phyloP scores from a whole-genome alignment of 116 monocot genomes.

The Papilionanthe hybrid region DNA sequence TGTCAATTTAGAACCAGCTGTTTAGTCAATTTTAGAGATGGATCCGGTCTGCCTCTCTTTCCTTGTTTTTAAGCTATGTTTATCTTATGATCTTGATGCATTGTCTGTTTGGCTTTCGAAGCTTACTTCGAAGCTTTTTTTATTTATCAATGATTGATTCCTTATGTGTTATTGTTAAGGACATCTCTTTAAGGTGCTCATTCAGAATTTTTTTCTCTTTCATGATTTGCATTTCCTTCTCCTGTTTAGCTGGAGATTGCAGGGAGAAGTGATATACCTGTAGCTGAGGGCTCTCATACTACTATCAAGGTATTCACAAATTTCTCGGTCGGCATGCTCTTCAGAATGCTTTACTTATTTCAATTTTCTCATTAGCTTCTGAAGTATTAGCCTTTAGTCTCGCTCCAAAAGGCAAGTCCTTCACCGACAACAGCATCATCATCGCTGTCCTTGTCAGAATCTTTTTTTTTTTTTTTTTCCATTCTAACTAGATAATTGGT shows the following conservation, averaged over 20 bases:
- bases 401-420: background rate
- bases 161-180: background rate
- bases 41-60: background rate
- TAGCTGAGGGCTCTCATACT: slow-evolving; percentile 89
- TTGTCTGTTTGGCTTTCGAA: background rate
- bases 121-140: background rate
- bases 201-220: background rate
- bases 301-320: slow-evolving; percentile 61
- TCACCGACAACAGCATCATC: background rate
- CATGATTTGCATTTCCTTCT: background rate
- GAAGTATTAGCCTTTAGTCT: background rate
- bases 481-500: background rate
- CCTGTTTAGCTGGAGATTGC: slow-evolving; percentile 76
- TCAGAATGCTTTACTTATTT: background rate
- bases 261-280: slow-evolving; percentile 78
- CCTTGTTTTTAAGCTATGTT: background rate
- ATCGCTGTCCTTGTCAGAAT: background rate
- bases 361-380: background rate
- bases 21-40: too few relatives aligned
- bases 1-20: background rate
- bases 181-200: background rate
- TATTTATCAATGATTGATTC: background rate
- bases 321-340: background rate
- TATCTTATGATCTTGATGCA: background rate
- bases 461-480: background rate